Conservation (phyloP, 805 yeast species). For the Myxozyma neglecta region DNA sequence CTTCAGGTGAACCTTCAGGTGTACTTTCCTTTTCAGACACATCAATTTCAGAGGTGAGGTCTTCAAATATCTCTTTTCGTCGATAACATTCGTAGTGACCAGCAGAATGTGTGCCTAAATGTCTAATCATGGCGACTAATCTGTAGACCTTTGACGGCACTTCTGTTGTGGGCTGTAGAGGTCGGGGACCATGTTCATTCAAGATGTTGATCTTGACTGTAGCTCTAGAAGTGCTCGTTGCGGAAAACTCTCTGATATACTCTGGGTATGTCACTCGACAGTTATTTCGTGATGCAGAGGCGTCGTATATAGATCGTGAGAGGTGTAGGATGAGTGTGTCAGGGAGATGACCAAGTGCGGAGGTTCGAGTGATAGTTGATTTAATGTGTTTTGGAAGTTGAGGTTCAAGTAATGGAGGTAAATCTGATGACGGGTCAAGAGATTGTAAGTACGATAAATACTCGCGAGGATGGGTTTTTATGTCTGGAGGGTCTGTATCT, state of each 20-base stretch:
- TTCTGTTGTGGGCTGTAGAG: neutral
- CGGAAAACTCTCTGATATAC: slow-evolving; percentile 42
- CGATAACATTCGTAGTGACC: slow-evolving; percentile 44
- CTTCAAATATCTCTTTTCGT: slow-evolving; percentile 48
- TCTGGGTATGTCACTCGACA: slow-evolving; percentile 71
- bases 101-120: slow-evolving; percentile 62
- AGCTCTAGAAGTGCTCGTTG: neutral
- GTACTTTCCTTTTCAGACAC: slow-evolving; percentile 4
- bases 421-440: slow-evolving; percentile 61
- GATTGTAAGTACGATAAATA: slow-evolving; percentile 43
- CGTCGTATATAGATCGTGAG: slow-evolving; percentile 76
- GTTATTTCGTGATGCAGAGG: slow-evolving; percentile 66
- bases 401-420: slow-evolving; percentile 47
- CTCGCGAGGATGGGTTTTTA: slow-evolving; percentile 38
- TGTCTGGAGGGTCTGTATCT: slow-evolving; percentile 10
- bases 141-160: slow-evolving; percentile 44
- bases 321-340: slow-evolving; percentile 74
- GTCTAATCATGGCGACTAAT: slow-evolving; percentile 73
- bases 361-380: slow-evolving; percentile 67
- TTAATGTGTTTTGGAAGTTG: slow-evolving; percentile 48
- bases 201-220: neutral
- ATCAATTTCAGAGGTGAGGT: neutral
- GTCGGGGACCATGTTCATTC: neutral
- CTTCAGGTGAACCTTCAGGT: neutral
- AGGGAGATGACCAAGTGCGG: slow-evolving; percentile 65